Percentiles rank a stretch among this genome's conserved stretches.
Conservation (phyloP, 495 filamentous ascomycete species). For the Pyrenopolyporus hunteri region DNA sequence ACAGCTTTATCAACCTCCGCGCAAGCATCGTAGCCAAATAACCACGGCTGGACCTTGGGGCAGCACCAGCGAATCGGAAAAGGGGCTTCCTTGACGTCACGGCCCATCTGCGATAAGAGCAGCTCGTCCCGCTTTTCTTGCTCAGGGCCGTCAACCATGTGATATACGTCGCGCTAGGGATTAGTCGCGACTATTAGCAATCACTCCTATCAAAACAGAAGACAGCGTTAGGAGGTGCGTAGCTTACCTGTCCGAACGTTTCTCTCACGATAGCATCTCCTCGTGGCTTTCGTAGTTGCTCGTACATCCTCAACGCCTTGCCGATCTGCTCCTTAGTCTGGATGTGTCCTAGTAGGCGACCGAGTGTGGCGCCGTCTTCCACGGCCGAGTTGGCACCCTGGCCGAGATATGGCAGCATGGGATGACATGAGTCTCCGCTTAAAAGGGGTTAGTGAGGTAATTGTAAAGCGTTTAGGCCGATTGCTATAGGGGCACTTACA, state of each 20-base stretch:
- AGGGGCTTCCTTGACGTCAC: slow-evolving; percentile 47
- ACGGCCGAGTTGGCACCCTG: slow-evolving; percentile 55
- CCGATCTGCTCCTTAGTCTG: slow-evolving; percentile 25
- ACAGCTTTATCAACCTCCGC: slow-evolving; percentile 58
- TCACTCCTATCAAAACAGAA: not conserved
- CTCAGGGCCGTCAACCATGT: slow-evolving; percentile 59
- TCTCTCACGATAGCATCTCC: slow-evolving; percentile 55
- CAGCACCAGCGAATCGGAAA: slow-evolving; percentile 62
- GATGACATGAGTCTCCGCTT: slow-evolving; percentile 62
- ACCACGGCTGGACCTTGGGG: slow-evolving; percentile 56
- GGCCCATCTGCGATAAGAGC: slow-evolving; percentile 49
- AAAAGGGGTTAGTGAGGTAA: not conserved
- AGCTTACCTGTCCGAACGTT: slow-evolving; percentile 55
- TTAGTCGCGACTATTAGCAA: not conserved
- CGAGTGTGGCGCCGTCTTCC: slow-evolving; percentile 55
- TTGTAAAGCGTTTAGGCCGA: not conserved
- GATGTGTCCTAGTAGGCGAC: slow-evolving; percentile 46
- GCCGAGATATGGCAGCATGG: slow-evolving; percentile 63
- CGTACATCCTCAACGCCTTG: slow-evolving; percentile 57
- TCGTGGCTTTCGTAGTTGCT: slow-evolving; percentile 54
- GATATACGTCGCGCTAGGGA: slow-evolving; percentile 59
- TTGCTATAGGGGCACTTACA: slow-evolving; percentile 25
- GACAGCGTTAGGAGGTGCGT: not conserved
- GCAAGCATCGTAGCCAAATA: slow-evolving; percentile 61
- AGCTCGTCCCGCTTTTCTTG: slow-evolving; percentile 57